These are phyloP conservation scores for Paecilomyces variotii DNA, from an alignment of 2,329 filamentous ascomycete genomes.

Conservation along the genomic window DNA sequence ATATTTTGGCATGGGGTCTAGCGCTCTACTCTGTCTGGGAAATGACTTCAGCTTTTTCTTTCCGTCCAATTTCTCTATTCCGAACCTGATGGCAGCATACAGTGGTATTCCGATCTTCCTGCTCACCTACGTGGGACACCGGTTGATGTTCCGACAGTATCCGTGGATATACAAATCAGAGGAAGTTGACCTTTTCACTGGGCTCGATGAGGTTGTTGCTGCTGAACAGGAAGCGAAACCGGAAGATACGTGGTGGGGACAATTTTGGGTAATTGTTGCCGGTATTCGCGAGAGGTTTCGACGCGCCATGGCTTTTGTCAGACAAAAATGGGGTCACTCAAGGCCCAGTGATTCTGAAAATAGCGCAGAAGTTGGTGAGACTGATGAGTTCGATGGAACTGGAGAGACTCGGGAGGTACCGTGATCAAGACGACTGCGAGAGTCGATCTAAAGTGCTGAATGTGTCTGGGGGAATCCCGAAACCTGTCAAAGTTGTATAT, in stretches of 20 bases:
- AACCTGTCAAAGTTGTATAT: not conserved
- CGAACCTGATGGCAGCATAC: slow-evolving; percentile 59
- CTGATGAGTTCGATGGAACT: no score
- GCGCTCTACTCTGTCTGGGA: slow-evolving; percentile 57
- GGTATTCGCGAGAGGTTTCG: not conserved
- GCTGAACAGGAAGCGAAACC: not conserved
- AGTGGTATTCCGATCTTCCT: slow-evolving; percentile 58
- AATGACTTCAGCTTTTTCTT: slow-evolving; percentile 68
- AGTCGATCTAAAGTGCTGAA: not conserved
- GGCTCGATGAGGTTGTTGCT: slow-evolving; percentile 34
- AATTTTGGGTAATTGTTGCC: not conserved
- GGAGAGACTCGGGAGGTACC: not conserved
- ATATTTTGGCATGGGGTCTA: slow-evolving; percentile 47
- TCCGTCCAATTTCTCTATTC: slow-evolving; percentile 26
- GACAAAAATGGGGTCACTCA: not conserved
- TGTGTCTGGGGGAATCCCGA: not conserved
- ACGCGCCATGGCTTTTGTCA: not conserved
- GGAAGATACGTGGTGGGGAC: not conserved
- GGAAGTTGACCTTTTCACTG: slow-evolving; percentile 47
- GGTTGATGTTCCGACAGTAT: slow-evolving; percentile 39
- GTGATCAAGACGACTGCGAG: not conserved
- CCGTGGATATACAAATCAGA: slow-evolving; percentile 44
- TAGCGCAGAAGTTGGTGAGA: not conserved
- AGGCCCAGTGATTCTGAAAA: not conserved
- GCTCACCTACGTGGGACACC: slow-evolving; percentile 46